Conservation (phyloP, 1,139 yeast genomes). For the Schwanniomyces etchellsii region DNA sequence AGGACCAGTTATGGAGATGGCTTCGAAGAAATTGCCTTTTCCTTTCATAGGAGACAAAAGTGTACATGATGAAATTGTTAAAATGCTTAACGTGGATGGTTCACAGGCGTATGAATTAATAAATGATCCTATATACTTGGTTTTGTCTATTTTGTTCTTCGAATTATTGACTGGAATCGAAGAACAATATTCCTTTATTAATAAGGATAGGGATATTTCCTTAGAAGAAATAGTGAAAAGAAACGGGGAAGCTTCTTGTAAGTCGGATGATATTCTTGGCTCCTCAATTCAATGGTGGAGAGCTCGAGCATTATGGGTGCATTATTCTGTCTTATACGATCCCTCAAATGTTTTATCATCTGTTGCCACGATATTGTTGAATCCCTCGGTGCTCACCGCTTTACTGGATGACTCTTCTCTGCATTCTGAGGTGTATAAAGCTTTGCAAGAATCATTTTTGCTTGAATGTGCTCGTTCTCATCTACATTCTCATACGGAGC, state of each 20-base stretch:
- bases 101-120: conserved; percentile 58
- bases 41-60: conserved; percentile 20
- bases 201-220: conserved; percentile 17
- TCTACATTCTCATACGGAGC: conserved; percentile 57
- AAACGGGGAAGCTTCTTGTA: conserved; percentile 3
- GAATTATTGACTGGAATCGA: conserved; percentile 40
- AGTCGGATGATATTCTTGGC: conserved; percentile 17
- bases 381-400: conserved; percentile 23
- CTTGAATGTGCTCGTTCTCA: conserved; percentile 65
- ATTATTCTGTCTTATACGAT: conserved; percentile 56
- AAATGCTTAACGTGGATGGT: conserved; percentile 49
- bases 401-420: conserved; percentile 23
- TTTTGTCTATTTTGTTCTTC: conserved; percentile 44
- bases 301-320: conserved; percentile 58
- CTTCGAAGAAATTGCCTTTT: conserved; percentile 28
- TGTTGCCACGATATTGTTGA: conserved; percentile 33
- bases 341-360: conserved; percentile 43
- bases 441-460: conserved; percentile 31
- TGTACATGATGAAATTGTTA: conserved; percentile 29
- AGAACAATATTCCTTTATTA: conserved; percentile 22
- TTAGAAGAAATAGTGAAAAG: conserved; percentile 12
- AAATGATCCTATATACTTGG: conserved; percentile 48
- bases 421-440: conserved; percentile 29
- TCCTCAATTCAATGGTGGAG: conserved; percentile 71
- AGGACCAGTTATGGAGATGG: conserved; percentile 61